Percentiles rank a stretch among this genome's conserved stretches.
Conservation (phyloP, 1,284 basidiomycete genomes). For the Fomitiporia mediterranea region DNA sequence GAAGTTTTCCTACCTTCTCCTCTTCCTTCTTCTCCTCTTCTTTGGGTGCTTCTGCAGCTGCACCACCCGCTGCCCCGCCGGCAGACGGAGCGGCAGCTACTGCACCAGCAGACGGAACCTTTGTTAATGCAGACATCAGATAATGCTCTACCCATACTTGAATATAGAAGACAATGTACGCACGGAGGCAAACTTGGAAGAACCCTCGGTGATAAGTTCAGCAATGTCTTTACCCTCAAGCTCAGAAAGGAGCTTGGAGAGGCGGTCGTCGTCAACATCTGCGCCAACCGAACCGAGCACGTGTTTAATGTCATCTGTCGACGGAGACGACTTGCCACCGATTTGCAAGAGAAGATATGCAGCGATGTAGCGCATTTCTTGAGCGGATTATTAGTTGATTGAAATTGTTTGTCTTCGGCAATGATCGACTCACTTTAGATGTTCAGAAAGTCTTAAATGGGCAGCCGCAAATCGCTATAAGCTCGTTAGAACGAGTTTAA, state of each 20-base stretch:
- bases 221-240: conserved; percentile 90
- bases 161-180: conserved; percentile 32
- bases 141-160: conserved; percentile 13
- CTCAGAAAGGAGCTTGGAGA: conserved; percentile 87
- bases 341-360: conserved; percentile 96
- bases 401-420: not conserved
- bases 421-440: conserved; percentile 16
- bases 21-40: conserved; percentile 69
- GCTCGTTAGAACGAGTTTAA: not conserved
- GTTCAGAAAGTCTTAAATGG: conserved; percentile 36
- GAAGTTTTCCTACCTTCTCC: conserved; percentile 55
- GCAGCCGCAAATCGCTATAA: conserved; percentile 76
- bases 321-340: conserved; percentile 89
- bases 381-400: not conserved
- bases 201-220: conserved; percentile 88
- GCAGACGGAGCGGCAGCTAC: conserved; percentile 50
- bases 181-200: conserved; percentile 91
- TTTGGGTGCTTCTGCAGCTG: conserved; percentile 59
- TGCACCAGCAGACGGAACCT: conserved; percentile 81
- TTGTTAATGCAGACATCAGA: conserved; percentile 21
- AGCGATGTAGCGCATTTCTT: conserved; percentile 88
- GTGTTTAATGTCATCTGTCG: conserved; percentile 86
- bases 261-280: conserved; percentile 82
- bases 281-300: conserved; percentile 87
- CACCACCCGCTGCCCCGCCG: conserved; percentile 53